Conservation (phyloP, 1,284 basidiomycete genomes). For the Trichosporon coremiiforme region DNA sequence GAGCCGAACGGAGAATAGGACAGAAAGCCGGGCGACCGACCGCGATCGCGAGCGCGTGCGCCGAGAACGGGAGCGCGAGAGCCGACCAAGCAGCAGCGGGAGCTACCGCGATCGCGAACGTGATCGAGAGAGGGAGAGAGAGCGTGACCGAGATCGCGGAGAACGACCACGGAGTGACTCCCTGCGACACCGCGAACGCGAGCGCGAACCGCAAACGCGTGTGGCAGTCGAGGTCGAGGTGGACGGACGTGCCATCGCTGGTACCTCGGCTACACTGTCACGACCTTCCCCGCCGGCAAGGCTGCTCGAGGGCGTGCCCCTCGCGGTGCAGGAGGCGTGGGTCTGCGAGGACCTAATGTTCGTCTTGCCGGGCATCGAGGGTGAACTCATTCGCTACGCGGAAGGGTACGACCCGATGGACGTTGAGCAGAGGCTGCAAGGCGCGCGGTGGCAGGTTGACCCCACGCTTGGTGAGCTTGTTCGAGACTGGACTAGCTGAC, state of each 20-base stretch:
- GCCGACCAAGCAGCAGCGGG: background rate
- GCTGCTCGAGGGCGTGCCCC: conserved; percentile 68
- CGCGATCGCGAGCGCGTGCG: background rate
- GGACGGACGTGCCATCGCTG: background rate
- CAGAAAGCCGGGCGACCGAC: conserved; percentile 8
- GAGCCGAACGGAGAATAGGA: background rate
- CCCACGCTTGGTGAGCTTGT: conserved; percentile 67
- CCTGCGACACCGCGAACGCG: background rate
- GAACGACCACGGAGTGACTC: conserved; percentile 14
- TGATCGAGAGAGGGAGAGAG: conserved; percentile 17
- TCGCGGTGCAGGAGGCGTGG: conserved; percentile 88
- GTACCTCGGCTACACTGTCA: background rate
- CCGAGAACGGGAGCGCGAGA: conserved; percentile 10
- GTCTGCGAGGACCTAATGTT: conserved; percentile 89
- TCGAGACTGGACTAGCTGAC: conserved; percentile 12
- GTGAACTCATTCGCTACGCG: conserved; percentile 79
- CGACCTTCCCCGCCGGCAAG: conserved; percentile 58
- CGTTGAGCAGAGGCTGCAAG: conserved; percentile 67
- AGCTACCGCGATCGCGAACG: conserved; percentile 18
- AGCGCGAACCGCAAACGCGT: conserved; percentile 12
- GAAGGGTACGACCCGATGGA: conserved; percentile 79
- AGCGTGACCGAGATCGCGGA: conserved; percentile 6
- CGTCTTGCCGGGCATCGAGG: conserved; percentile 92
- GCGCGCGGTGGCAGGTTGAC: conserved; percentile 76
- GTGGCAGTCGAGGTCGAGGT: conserved; percentile 24